Base-by-base conservation (phyloP, 2,329 filamentous ascomycete genomes). In the Colletotrichum eleusines region DNA sequence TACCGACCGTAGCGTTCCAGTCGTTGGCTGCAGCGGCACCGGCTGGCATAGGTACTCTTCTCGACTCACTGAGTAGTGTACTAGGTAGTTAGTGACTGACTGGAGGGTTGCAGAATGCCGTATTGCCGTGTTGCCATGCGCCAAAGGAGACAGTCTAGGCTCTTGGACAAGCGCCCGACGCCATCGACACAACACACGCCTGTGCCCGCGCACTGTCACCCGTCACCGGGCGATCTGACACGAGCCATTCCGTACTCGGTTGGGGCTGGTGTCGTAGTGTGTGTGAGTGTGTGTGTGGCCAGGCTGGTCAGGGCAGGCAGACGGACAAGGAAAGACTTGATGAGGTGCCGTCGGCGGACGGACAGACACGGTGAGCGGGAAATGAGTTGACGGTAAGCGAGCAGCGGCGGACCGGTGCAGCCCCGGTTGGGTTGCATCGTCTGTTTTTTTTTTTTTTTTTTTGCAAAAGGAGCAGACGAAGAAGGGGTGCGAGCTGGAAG, bases 141-240 rank as follows among this genome's bases (percentile, higher is more conserved):
- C 44, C 28, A 23, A 35, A 28, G 35, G 5, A 50, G 53, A 14
- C 42, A 51, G 44, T n/a, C 44, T 35, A 60, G 40, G 50, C 50
- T 42, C 14, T 69, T 42, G 60, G 53, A 51, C 44, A 20, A 60
- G 51, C n/a, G 61, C 63, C 58, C 68, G 57, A 50, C 50, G 48
- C 50, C 50, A 40, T 58, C 23, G 7, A 11, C 20, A 44, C 18
- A 31, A n/a, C n/a, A n/a, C 40, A 14, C 23, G 28, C 50, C 48
- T 61, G 55, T 51, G 63, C n/a, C 50, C 48, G 66, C 62, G 28
- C 12, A 70, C 62, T 63, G 64, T 63, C 64, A 68, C 53, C 64
- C 51, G 68, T 68, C 64, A 54, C 38, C 42, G n/a, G 57, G 50
- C 33, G 55, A 44, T 55, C 42, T 55, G 63, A 38, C 63, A 48